Conservation (phyloP, 805 yeast species). For the Saturnispora diversa region DNA sequence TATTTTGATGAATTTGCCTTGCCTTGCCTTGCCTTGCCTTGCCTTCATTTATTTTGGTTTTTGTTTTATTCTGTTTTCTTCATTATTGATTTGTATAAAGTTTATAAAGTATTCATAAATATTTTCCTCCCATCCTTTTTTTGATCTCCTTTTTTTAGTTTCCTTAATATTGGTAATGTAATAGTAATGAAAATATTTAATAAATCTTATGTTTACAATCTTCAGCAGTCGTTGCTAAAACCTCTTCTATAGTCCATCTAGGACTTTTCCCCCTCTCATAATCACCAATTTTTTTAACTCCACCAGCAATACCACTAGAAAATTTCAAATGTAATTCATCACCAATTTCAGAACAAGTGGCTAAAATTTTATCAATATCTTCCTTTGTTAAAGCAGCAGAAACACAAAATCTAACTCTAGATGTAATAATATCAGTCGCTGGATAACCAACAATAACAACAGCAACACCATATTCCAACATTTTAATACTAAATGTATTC, state of each 20-base stretch:
- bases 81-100: no score
- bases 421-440: constrained; percentile 85
- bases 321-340: constrained; percentile 67
- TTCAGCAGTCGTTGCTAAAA: constrained; percentile 59
- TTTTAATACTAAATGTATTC: constrained; percentile 83
- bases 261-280: constrained; percentile 47
- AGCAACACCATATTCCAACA: constrained; percentile 75
- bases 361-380: constrained; percentile 76
- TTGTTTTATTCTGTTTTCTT: neutral
- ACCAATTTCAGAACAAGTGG: constrained; percentile 69
- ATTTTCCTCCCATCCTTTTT: no score
- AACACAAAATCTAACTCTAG: constrained; percentile 89
- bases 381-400: constrained; percentile 88
- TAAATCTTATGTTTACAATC: constrained; percentile 38
- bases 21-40: neutral
- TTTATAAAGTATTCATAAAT: no score
- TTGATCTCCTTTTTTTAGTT: no score
- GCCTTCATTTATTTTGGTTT: no score
- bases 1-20: neutral
- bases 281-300: constrained; percentile 45
- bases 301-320: constrained; percentile 70
- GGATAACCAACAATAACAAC: constrained; percentile 97
- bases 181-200: constrained; percentile 5
- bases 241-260: constrained; percentile 75
- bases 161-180: no score